Base-by-base conservation (phyloP, 139 green algal genomes). In the Asterochloris erici region DNA sequence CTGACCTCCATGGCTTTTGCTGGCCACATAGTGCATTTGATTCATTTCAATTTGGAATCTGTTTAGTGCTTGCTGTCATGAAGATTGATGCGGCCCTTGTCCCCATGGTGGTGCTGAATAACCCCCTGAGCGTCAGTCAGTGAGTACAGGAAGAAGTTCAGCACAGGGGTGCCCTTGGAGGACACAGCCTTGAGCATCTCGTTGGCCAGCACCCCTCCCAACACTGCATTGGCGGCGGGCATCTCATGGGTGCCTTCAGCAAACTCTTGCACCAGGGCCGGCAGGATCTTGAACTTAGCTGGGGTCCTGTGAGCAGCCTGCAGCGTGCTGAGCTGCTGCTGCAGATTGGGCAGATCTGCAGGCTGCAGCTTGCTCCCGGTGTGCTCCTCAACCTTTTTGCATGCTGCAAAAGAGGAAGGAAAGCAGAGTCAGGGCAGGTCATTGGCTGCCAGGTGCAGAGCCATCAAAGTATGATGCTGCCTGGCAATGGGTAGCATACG, bases 181-280 rank as follows among this genome's bases (percentile, higher is more conserved):
- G 92, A 95, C 14, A 98, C 83, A 21, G 88, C 89, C n/a, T 93
- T 92, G n/a, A 98, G 85, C 21, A 96, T 81, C 75, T 97, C 93
- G 78, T 98, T 97, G 9, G 90, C 93, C 27, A 98, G 82, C 27
- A 97, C 85, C 19, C 96, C 95, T 0, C 95, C 95, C 54, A 98
- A 80, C 14, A 98, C 82, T 11, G 96, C 91, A 69, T 88, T 90
- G 28, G 95, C 71, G 47, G 78, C 70, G 21, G 83, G 78, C 70
- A 86, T 29, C 9, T 74, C 71, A 16, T 68, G 24, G 0, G 19
- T n/a, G 14, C 60, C 17, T 2, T 29, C n/a, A n/a, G 63, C 70
- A 77, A 68, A 81, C 63, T 81, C 83, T 29, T 79, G 38, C 28
- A 85, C 24, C 17, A 85, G 17, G 10, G 23, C 64, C 16, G 76